phyloP scores from a whole-genome alignment of 108 stramenopile genomes.

The Phaeodactylum tricornutum region DNA sequence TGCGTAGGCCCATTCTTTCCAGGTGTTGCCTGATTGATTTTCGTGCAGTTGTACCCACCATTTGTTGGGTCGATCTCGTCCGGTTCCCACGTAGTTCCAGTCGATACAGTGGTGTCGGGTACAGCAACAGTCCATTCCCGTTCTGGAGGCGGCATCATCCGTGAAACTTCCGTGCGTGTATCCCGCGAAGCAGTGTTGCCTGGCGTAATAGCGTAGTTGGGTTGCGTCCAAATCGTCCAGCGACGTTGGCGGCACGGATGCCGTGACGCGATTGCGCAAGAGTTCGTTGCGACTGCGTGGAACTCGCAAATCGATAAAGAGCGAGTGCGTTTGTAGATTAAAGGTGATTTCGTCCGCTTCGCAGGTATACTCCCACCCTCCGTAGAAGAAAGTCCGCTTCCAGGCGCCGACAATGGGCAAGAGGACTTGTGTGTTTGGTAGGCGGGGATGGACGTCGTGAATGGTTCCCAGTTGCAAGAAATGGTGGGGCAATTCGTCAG shows the following conservation, averaged over 20 bases:
- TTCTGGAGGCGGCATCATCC: slow-evolving; percentile 3
- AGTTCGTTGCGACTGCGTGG: slow-evolving; percentile 36
- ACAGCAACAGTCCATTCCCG: slow-evolving; percentile 23
- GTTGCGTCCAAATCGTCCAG: slow-evolving; percentile 31
- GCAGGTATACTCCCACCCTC: slow-evolving; percentile 82
- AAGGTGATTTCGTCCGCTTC: slow-evolving; percentile 54
- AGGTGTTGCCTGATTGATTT: slow-evolving; percentile 16
- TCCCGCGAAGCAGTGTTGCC: slow-evolving; percentile 87
- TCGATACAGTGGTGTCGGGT: slow-evolving; percentile 86
- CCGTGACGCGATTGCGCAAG: slow-evolving; percentile 14
- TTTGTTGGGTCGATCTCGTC: slow-evolving; percentile 78
- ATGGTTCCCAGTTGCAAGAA: slow-evolving; percentile 48
- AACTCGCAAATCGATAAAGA: slow-evolving; percentile 83
- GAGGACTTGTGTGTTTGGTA: background rate
- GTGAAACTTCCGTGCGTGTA: slow-evolving; percentile 24
- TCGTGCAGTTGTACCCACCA: slow-evolving; percentile 47
- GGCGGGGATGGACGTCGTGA: background rate
- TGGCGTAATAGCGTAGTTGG: slow-evolving; percentile 63
- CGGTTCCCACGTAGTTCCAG: slow-evolving; percentile 75
- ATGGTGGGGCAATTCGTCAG: slow-evolving; percentile 74
- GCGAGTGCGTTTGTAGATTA: slow-evolving; percentile 76
- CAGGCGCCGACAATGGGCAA: slow-evolving; percentile 63
- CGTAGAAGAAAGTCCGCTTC: slow-evolving; percentile 68
- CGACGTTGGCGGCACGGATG: slow-evolving; percentile 4
- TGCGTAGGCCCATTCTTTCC: slow-evolving; percentile 81